Evolutionary conservation across 1,139 yeast species (phyloP).

Genomic region (Nematodospora anomalae): DNA sequence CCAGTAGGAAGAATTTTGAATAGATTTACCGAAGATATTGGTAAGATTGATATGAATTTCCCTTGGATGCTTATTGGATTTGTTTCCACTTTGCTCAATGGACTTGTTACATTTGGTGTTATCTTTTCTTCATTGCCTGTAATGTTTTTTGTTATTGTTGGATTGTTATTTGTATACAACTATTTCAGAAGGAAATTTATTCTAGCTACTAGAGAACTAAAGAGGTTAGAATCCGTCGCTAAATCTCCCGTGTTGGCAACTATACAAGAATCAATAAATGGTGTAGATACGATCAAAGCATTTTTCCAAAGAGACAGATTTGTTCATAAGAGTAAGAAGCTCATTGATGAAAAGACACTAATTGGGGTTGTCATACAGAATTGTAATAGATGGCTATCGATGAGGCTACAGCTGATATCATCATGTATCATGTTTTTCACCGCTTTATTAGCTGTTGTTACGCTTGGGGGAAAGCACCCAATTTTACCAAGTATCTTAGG

Average conservation of each 20-base stretch:
- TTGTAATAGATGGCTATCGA: conserved; percentile 37
- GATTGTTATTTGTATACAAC: conserved; percentile 28
- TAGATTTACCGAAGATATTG: conserved; percentile 41
- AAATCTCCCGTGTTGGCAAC: conserved; percentile 64
- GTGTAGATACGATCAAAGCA: conserved; percentile 62
- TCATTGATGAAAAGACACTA: conserved; percentile 57
- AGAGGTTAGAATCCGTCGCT: conserved; percentile 29
- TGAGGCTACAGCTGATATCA: conserved; percentile 33
- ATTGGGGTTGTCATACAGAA: conserved; percentile 33
- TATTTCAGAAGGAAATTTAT: conserved; percentile 27
- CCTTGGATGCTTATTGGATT: conserved; percentile 33
- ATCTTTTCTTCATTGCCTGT: conserved; percentile 33
- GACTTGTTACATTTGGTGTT: conserved; percentile 35
- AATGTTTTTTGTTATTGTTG: conserved; percentile 24
- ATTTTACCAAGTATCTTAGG: conserved; percentile 33
- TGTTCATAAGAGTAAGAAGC: conserved; percentile 52
- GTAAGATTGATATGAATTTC: conserved; percentile 32
- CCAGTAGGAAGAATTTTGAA: conserved; percentile 44
- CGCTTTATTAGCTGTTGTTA: conserved; percentile 24
- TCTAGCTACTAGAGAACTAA: conserved; percentile 35
- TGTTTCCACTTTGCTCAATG: conserved; percentile 23
- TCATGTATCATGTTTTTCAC: conserved; percentile 27
- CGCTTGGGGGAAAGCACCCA: conserved; percentile 21
- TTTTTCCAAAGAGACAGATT: conserved; percentile 55
- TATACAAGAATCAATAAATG: conserved; percentile 60